Percentiles rank a stretch among this genome's conserved stretches.
phyloP scores from a whole-genome alignment of 257 asterid species.

The Eustoma russellianum region DNA sequence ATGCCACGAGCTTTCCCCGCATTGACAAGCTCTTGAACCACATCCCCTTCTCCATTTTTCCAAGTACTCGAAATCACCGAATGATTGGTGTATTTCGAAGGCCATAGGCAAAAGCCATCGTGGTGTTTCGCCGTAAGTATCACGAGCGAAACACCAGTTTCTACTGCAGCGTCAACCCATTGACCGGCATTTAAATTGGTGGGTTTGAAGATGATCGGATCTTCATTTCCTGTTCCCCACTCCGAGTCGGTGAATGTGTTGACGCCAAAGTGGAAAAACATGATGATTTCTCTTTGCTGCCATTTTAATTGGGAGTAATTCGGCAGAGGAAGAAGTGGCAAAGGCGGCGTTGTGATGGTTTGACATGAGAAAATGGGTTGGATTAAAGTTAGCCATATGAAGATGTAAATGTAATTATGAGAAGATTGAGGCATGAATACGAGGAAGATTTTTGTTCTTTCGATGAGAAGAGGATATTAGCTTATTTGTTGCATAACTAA shows the following conservation, averaged over 20 bases:
- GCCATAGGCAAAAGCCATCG: constrained; percentile 97
- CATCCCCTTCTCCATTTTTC: constrained; percentile 70
- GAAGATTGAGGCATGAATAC: too few species aligned
- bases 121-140: constrained; percentile 93
- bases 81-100: constrained; percentile 72
- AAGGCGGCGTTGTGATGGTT: constrained; percentile 50
- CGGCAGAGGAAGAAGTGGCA: constrained; percentile 83
- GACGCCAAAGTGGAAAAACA: constrained; percentile 86
- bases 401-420: too few species aligned
- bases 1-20: constrained; percentile 59
- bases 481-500: too few species aligned
- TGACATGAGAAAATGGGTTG: constrained; percentile 10
- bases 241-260: constrained; percentile 81
- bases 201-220: constrained; percentile 60
- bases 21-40: constrained; percentile 47
- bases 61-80: constrained; percentile 75
- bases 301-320: constrained; percentile 72
- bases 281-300: constrained; percentile 87
- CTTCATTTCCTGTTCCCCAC: constrained; percentile 84
- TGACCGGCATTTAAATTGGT: constrained; percentile 49
- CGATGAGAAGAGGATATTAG: too few species aligned
- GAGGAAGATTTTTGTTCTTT: too few species aligned
- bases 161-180: constrained; percentile 67
- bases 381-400: background rate
- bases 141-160: constrained; percentile 56